Conservation (phyloP, 73 alveolate species). For the Paramecium caudatum region DNA sequence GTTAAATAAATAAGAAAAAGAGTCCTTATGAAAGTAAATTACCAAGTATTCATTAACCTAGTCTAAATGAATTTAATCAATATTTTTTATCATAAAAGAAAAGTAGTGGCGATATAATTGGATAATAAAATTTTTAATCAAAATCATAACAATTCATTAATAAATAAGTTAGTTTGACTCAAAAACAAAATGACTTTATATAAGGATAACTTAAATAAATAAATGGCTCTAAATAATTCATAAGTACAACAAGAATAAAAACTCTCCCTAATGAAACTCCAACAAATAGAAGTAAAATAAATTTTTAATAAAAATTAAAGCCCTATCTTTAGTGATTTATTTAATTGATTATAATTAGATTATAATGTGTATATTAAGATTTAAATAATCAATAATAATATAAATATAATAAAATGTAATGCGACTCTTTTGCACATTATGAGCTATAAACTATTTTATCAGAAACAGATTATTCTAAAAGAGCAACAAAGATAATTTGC, state of each 20-base stretch:
- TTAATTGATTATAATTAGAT: too few species aligned
- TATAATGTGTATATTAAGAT: too few species aligned
- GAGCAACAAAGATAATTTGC: constrained; percentile 94
- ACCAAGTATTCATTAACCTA: neutral
- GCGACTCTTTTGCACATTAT: constrained; percentile 45
- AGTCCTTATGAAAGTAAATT: neutral
- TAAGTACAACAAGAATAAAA: neutral
- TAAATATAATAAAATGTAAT: constrained; percentile 13
- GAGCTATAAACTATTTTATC: constrained; percentile 60
- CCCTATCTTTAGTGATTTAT: constrained; percentile 9
- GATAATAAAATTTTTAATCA: neutral
- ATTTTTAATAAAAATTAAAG: constrained; percentile 16
- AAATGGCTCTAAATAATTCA: neutral
- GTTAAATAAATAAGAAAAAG: neutral
- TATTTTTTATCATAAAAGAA: neutral
- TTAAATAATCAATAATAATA: too few species aligned
- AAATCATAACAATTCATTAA: neutral
- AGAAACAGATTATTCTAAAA: constrained; percentile 73
- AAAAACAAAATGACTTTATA: neutral
- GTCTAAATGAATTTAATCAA: constrained; percentile 17
- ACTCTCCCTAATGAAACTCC: neutral
- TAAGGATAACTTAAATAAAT: neutral
- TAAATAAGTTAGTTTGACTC: neutral
- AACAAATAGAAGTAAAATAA: constrained; percentile 6
- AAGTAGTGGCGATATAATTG: neutral